These are phyloP conservation scores for Candida endomychidarum DNA, from an alignment of 805 yeast genomes.

Conservation along the genomic window DNA sequence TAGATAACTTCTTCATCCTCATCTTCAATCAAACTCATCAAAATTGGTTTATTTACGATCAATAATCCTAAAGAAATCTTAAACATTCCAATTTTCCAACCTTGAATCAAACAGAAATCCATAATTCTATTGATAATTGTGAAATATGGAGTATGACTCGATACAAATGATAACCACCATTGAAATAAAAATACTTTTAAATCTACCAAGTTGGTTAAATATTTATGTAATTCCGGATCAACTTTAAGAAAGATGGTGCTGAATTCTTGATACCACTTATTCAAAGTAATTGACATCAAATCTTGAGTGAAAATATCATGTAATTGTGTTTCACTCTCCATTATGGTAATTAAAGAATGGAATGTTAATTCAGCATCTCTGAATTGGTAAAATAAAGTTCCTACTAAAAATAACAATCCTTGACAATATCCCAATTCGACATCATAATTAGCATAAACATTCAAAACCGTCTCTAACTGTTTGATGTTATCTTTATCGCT, in stretches of 20 bases:
- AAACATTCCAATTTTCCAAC: constrained; percentile 53
- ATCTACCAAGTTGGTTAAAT: constrained; percentile 44
- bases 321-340: constrained; percentile 55
- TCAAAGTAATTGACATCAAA: constrained; percentile 54
- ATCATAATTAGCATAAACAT: constrained; percentile 64
- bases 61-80: constrained; percentile 56
- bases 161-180: constrained; percentile 64
- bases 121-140: constrained; percentile 47
- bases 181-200: constrained; percentile 54
- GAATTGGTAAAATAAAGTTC: constrained; percentile 49
- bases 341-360: constrained; percentile 53
- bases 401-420: constrained; percentile 63
- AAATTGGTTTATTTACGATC: constrained; percentile 46
- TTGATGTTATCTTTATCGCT: constrained; percentile 41
- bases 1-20: constrained; percentile 44
- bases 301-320: constrained; percentile 51
- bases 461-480: constrained; percentile 52
- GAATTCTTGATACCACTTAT: constrained; percentile 54
- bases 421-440: constrained; percentile 69
- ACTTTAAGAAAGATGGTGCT: constrained; percentile 38
- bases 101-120: constrained; percentile 53
- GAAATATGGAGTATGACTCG: constrained; percentile 59
- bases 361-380: constrained; percentile 41
- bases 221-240: constrained; percentile 42
- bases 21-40: constrained; percentile 32